Evolutionary conservation across 2,329 filamentous ascomycete genomes (phyloP).

Genomic region (Fusarium haematococcum): DNA sequence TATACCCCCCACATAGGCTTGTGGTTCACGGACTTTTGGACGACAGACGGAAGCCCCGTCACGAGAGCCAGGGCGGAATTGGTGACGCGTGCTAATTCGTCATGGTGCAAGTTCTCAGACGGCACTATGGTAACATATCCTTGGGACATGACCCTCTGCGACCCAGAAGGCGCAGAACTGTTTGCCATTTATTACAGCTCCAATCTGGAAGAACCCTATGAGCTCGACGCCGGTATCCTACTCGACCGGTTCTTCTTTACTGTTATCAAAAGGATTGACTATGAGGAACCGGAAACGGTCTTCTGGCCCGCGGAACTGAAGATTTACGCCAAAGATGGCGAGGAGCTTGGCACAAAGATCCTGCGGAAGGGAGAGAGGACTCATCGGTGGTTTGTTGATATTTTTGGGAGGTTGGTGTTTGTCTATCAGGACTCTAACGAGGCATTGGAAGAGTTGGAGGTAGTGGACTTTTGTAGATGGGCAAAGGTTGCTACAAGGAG

Average conservation of each 20-base stretch:
- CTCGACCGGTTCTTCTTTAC: constrained; percentile 22
- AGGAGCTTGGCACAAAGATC: not conserved
- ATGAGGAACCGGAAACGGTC: not conserved
- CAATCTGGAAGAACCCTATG: not conserved
- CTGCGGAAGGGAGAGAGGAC: not conserved
- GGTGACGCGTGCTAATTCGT: not conserved
- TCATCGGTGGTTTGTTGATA: constrained; percentile 10
- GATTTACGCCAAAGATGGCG: constrained; percentile 12
- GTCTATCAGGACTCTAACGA: not conserved
- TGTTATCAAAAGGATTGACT: not conserved
- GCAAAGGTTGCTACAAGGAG: not conserved
- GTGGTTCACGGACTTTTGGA: not conserved
- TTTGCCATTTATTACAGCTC: not conserved
- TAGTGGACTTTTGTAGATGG: constrained; percentile 7
- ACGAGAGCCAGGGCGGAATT: not conserved
- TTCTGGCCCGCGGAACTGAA: not conserved
- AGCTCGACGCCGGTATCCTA: not conserved
- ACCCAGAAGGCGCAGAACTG: not conserved
- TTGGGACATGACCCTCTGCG: not conserved
- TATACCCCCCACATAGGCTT: not conserved
- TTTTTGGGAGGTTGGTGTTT: constrained; percentile 13
- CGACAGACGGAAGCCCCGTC: not conserved
- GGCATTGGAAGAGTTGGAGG: not conserved
- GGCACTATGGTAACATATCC: not conserved
- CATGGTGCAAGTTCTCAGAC: not conserved